These are phyloP conservation scores for Lodderomyces pseudojiufengensis DNA, from an alignment of 1,139 yeast genomes.

Conservation along the genomic window DNA sequence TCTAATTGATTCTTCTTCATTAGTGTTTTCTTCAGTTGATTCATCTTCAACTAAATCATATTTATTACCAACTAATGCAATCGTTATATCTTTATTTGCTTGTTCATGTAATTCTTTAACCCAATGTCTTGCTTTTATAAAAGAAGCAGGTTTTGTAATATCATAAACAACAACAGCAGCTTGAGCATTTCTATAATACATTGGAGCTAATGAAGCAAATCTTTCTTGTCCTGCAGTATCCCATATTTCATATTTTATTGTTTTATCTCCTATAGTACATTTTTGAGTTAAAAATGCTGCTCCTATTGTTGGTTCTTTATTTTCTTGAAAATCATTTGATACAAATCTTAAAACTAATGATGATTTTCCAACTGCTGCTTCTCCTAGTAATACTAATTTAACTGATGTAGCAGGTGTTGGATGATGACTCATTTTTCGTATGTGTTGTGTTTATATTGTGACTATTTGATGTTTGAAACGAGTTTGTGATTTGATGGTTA, in stretches of 20 bases:
- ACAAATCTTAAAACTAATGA: constrained; percentile 91
- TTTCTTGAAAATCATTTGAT: constrained; percentile 93
- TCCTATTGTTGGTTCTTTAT: constrained; percentile 95
- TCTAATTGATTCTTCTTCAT: constrained; percentile 39
- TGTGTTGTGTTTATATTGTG: too few species aligned
- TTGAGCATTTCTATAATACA: constrained; percentile 98
- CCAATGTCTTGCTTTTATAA: constrained; percentile 99
- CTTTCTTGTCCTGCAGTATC: constrained; percentile 99
- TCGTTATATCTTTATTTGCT: constrained; percentile 84
- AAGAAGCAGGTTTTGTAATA: constrained; percentile 94
- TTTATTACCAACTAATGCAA: constrained; percentile 93
- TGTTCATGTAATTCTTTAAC: constrained; percentile 95
- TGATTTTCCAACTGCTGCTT: constrained; percentile 97
- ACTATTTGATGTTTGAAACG: too few species aligned
- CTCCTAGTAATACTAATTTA: constrained; percentile 86
- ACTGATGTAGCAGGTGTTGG: constrained; percentile 44
- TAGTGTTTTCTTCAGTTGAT: constrained; percentile 18
- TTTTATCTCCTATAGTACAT: constrained; percentile 84
- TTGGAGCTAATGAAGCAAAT: constrained; percentile 93
- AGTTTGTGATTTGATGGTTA: too few species aligned
- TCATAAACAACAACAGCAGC: constrained; percentile 96
- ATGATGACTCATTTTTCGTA: constrained; percentile 13
- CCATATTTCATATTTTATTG: constrained; percentile 96
- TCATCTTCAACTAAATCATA: constrained; percentile 56
- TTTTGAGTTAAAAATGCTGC: constrained; percentile 96